A percentile compares a stretch with the other conserved stretches of the same genome.
phyloP scores from a whole-genome alignment of 2,329 filamentous ascomycete genomes.

The Trichoderma sp. region DNA sequence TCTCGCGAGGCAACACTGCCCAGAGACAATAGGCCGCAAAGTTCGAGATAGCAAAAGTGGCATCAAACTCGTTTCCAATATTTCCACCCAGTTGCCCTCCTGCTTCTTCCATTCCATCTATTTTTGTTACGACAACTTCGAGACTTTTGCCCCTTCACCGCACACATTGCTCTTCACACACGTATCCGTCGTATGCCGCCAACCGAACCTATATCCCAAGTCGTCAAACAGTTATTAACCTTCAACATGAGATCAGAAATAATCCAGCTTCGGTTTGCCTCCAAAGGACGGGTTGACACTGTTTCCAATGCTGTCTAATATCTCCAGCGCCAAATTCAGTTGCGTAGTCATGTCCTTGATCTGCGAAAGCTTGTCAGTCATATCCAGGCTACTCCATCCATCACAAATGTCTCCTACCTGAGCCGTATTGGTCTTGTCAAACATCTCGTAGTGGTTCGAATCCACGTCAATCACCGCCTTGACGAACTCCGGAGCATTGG shows the following conservation, averaged over 20 bases:
- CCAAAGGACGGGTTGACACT: neutral
- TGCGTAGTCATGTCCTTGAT: conserved; percentile 29
- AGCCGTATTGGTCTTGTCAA: conserved; percentile 31
- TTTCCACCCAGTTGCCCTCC: too few relatives aligned
- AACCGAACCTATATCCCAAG: neutral
- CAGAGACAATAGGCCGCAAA: too few relatives aligned
- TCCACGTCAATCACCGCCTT: conserved; percentile 37
- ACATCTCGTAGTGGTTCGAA: conserved; percentile 37
- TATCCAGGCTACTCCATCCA: too few relatives aligned
- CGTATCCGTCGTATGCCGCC: neutral
- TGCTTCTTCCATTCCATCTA: too few relatives aligned
- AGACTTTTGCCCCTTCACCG: neutral
- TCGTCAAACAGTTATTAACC: neutral
- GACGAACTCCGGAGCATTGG: conserved; percentile 36
- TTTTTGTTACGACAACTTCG: neutral
- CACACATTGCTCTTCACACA: neutral
- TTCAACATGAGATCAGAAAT: neutral
- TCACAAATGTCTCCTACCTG: conserved; percentile 10
- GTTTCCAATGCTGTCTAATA: conserved; percentile 47
- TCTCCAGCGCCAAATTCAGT: conserved; percentile 49
- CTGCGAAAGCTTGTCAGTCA: conserved; percentile 7
- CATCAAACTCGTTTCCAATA: too few relatives aligned
- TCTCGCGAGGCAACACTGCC: too few relatives aligned
- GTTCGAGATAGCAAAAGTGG: too few relatives aligned
- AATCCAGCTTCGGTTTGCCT: conserved; percentile 16